Evolutionary conservation across 768 basidiomycete species (phyloP), one percentile per base, ranked within the genome.

Genomic region (Boletus insuetus): DNA sequence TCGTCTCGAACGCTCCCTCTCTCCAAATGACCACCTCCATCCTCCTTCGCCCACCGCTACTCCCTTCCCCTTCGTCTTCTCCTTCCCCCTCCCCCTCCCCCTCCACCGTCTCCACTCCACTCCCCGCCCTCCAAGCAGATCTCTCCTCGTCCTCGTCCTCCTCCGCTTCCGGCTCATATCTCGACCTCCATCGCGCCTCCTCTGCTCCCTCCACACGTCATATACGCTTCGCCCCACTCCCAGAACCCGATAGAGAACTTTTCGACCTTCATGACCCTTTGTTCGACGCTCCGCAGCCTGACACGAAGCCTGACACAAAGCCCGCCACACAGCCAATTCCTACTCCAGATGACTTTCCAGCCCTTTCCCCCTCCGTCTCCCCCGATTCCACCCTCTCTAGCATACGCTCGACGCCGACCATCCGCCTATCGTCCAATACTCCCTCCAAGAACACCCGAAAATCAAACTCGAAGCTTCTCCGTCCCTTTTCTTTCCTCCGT

Each of bases 201-300:
- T 54, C 60, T n/a, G 16, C 58, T 0, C 50, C 48, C 0, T 59
- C 61, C 35, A 54, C 62, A 11, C 70, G 66, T 26, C 69, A 62
- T 35, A 93, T 94, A 55, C 82, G 89, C 56, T 94, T 94, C 58
- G 92, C 93, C 0, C 93, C 93, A 1, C 80, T 94, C 17, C 93
- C 93, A 1, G 87, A 89, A 61, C 88, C 89, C 2, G 77, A 82
- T 22, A 77, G 82, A 48, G 77, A 80, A 56, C 59, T 74, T 59
- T 24, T 46, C 22, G 53, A 40, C 29, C 19, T 12, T 2, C 6
- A 19, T 26, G 20, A 13, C 19, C 3, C 17, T 12, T 66, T 75
- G 55, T 69, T 67, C 22, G 70, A 71, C 48, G 76, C 78, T 19
- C 54, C 58, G 44, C 69, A 66, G 39, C 56, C 69, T 29, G 29